These are phyloP conservation scores for Xylariaceae sp. DNA, from an alignment of 2,329 filamentous ascomycete genomes.

Conservation along the genomic window DNA sequence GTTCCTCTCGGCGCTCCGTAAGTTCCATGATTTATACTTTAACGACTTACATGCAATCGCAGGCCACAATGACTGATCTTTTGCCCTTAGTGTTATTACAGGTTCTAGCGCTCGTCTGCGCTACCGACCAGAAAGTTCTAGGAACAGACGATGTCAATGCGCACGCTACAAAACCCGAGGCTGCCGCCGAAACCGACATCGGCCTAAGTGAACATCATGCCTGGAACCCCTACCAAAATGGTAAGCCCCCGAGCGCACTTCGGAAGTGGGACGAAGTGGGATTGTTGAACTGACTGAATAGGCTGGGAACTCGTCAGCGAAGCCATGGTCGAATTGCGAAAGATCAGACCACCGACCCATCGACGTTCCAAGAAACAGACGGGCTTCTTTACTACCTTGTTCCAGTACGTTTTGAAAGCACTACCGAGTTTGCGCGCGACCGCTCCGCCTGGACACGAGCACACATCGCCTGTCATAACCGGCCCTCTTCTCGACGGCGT, in stretches of 20 bases:
- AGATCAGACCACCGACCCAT: slow-evolving; percentile 54
- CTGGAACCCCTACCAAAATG: slow-evolving; percentile 44
- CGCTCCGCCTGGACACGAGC: slow-evolving; percentile 50
- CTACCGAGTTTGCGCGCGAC: slow-evolving; percentile 58
- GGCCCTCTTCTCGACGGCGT: slow-evolving; percentile 59
- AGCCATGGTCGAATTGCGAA: slow-evolving; percentile 57
- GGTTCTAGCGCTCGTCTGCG: slow-evolving; percentile 34
- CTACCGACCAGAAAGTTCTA: slow-evolving; percentile 42
- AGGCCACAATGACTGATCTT: slow-evolving; percentile 14
- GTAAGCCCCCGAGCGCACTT: slow-evolving; percentile 31
- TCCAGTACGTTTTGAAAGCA: slow-evolving; percentile 55
- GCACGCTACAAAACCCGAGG: slow-evolving; percentile 31
- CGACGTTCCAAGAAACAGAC: slow-evolving; percentile 52
- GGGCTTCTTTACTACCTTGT: slow-evolving; percentile 51
- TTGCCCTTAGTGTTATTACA: slow-evolving; percentile 40
- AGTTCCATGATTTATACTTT: too few relatives aligned
- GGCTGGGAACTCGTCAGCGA: slow-evolving; percentile 61
- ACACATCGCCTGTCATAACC: slow-evolving; percentile 46
- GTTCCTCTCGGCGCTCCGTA: slow-evolving; percentile 43
- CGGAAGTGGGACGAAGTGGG: not conserved
- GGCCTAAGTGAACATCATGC: slow-evolving; percentile 34
- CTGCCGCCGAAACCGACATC: slow-evolving; percentile 37
- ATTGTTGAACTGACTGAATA: slow-evolving; percentile 32
- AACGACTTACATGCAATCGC: too few relatives aligned
- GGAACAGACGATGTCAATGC: slow-evolving; percentile 28